These are phyloP conservation scores for Scedosporium apiospermum DNA, from an alignment of 2,329 filamentous ascomycete species.

Conservation along the genomic window DNA sequence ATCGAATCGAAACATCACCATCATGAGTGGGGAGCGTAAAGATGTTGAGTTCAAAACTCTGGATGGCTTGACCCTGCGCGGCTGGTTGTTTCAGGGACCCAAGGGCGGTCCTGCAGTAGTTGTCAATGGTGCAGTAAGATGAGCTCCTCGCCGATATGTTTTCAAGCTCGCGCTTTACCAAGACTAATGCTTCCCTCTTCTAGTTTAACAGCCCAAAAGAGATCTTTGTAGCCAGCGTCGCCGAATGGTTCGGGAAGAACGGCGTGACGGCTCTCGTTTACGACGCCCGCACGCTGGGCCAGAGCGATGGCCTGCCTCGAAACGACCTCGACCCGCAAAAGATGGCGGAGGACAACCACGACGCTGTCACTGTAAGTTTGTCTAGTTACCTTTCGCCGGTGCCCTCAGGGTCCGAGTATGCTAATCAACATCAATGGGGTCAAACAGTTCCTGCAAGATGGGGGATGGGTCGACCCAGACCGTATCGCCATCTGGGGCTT, in stretches of 20 bases:
- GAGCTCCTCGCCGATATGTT: too few species aligned
- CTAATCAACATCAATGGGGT: too few species aligned
- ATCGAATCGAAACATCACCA: too few species aligned
- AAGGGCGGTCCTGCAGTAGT: constrained; percentile 18
- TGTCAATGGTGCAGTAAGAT: constrained; percentile 17
- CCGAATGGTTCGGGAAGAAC: constrained; percentile 19
- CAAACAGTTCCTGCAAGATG: constrained; percentile 29
- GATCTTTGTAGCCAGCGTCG: constrained; percentile 21
- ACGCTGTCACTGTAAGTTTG: constrained; percentile 20
- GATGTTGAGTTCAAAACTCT: constrained; percentile 30
- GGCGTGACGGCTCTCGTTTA: constrained; percentile 26
- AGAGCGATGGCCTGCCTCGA: constrained; percentile 26
- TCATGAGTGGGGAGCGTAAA: constrained; percentile 6
- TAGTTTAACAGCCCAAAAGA: constrained; percentile 18
- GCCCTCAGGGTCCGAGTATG: too few species aligned
- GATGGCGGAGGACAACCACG: constrained; percentile 20
- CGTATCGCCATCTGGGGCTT: constrained; percentile 21
- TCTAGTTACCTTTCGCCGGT: too few species aligned
- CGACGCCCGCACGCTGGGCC: constrained; percentile 24
- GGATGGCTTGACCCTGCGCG: constrained; percentile 27
- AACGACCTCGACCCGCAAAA: constrained; percentile 25
- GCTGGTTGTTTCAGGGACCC: constrained; percentile 23
- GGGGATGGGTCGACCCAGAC: constrained; percentile 22
- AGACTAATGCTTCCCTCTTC: background rate
- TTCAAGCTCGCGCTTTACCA: background rate